Percentiles rank a stretch among this genome's conserved stretches.
Evolutionary conservation across 2,329 filamentous ascomycete genomes (phyloP).

Genomic region (Apiospora malaysiana): DNA sequence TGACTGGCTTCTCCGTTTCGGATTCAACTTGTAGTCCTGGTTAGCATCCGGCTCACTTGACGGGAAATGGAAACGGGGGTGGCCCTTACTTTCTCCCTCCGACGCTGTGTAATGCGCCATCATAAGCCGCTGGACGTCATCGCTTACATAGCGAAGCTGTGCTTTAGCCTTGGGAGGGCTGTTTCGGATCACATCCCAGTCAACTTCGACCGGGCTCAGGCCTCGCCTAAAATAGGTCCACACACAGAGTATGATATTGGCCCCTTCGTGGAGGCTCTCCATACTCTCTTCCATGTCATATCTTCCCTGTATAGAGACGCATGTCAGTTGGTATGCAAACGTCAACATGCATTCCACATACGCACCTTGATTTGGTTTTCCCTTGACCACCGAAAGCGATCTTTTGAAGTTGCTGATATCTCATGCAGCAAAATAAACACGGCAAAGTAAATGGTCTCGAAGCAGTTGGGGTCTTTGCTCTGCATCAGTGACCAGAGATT

Average conservation of each 20-base stretch:
- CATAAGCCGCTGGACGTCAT: neutral
- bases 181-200: constrained; percentile 36
- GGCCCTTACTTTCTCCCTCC: neutral
- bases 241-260: constrained; percentile 52
- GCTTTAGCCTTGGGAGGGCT: constrained; percentile 26
- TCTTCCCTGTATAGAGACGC: constrained; percentile 33
- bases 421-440: constrained; percentile 44
- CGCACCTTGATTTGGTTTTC: constrained; percentile 37
- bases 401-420: constrained; percentile 45
- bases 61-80: too few species aligned
- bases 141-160: neutral
- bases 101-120: neutral
- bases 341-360: neutral
- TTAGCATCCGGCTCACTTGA: neutral
- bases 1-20: neutral
- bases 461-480: constrained; percentile 34
- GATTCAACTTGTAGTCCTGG: neutral
- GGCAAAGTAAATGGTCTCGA: constrained; percentile 39
- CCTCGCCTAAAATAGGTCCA: constrained; percentile 58
- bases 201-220: constrained; percentile 36
- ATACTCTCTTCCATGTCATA: constrained; percentile 50
- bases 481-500: constrained; percentile 36
- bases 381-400: constrained; percentile 50
- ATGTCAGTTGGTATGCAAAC: constrained; percentile 16
- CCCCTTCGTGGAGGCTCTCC: constrained; percentile 50